A percentile compares a stretch with the other conserved stretches of the same genome.
Conservation (phyloP, 1,284 basidiomycete species). For the Cystobasidiaceae sp. region DNA sequence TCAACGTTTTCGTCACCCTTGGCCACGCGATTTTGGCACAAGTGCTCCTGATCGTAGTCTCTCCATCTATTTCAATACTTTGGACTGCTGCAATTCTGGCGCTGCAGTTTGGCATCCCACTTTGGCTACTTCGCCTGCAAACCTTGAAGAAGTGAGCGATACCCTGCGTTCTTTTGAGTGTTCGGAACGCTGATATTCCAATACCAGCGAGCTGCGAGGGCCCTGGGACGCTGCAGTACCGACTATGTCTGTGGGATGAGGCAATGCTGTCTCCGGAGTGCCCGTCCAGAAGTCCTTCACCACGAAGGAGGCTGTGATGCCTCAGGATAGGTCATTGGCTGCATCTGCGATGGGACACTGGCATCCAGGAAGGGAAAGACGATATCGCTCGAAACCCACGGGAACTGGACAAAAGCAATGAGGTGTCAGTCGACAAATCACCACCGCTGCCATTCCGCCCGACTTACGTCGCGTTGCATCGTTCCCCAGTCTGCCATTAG, state of each 20-base stretch:
- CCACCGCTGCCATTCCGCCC: not conserved
- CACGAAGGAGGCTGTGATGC: no score
- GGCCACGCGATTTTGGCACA: conserved; percentile 50
- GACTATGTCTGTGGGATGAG: conserved; percentile 13
- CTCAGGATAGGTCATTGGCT: no score
- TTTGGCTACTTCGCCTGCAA: conserved; percentile 70
- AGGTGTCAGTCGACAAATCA: not conserved
- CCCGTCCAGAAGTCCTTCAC: no score
- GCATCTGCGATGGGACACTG: not conserved
- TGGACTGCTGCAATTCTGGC: conserved; percentile 30
- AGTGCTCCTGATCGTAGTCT: conserved; percentile 8
- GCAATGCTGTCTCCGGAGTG: no score
- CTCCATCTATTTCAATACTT: conserved; percentile 4
- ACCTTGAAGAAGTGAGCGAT: conserved; percentile 69
- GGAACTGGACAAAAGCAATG: conserved; percentile 1
- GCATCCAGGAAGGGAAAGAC: conserved; percentile 10
- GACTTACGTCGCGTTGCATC: conserved; percentile 30
- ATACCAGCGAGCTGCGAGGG: conserved; percentile 53
- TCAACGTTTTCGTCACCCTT: conserved; percentile 54
- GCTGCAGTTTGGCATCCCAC: conserved; percentile 65
- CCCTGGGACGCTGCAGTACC: conserved; percentile 54
- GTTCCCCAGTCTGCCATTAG: conserved; percentile 25
- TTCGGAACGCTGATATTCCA: conserved; percentile 43
- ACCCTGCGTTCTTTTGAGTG: not conserved
- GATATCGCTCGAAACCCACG: conserved; percentile 22